phyloP scores from a whole-genome alignment of 176 grass and related monocot species.

The Chloris gayana region DNA sequence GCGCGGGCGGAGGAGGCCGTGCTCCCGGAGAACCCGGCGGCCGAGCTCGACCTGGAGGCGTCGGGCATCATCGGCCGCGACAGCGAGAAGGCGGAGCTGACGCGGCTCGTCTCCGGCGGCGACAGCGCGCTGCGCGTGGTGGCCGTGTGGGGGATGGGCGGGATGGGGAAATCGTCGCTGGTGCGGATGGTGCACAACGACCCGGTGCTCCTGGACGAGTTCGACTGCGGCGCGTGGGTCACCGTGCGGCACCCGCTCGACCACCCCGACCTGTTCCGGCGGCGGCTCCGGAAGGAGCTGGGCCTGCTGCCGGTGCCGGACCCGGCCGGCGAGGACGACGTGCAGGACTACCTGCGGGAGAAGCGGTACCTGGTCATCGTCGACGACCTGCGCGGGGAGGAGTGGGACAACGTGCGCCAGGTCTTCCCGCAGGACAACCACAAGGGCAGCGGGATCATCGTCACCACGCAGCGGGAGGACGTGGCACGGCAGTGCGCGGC shows the following conservation, averaged over 20 bases:
- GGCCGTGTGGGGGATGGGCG: constrained; percentile 44
- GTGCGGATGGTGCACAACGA: constrained; percentile 29
- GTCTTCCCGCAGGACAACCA: neutral
- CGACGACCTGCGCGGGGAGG: constrained; percentile 25
- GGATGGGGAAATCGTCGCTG: constrained; percentile 42
- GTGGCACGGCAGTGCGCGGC: constrained; percentile 27
- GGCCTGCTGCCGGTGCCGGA: neutral
- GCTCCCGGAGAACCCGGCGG: neutral
- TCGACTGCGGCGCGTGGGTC: constrained; percentile 47
- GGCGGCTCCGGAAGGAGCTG: constrained; percentile 14
- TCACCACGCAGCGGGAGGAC: constrained; percentile 35
- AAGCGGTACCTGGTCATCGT: constrained; percentile 33
- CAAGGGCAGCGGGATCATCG: constrained; percentile 32
- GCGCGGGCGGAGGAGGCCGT: no score
- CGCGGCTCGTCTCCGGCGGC: neutral
- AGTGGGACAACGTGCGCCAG: constrained; percentile 27
- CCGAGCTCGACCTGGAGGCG: constrained; percentile 1
- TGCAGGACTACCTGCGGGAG: neutral
- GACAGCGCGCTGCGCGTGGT: neutral
- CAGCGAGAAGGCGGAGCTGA: neutral
- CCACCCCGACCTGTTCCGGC: neutral
- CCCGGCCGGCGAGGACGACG: no score
- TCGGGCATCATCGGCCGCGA: constrained; percentile 6
- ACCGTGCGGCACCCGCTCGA: constrained; percentile 43
- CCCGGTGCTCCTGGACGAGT: constrained; percentile 1